Evolutionary conservation across 495 filamentous ascomycete species (phyloP).

Genomic region (Tuber melanosporum): DNA sequence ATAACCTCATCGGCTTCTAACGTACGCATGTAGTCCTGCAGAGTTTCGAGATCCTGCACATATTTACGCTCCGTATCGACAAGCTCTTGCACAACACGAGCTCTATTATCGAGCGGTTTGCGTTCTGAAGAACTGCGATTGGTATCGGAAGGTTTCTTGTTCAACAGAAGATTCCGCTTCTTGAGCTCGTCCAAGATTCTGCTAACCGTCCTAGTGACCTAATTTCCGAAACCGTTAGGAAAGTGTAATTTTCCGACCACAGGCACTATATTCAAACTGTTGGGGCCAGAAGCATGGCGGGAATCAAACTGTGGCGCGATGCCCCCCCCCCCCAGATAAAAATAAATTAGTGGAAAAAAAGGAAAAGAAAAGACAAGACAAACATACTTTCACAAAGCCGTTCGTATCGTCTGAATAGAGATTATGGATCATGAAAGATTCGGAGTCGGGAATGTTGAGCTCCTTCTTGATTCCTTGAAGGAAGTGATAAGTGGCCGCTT

Average conservation of each 20-base stretch:
- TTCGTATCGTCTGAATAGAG: conserved; percentile 90
- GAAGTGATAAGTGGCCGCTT: conserved; percentile 65
- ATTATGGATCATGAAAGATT: conserved; percentile 87
- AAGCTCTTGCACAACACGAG: conserved; percentile 82
- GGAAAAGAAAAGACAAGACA: conserved; percentile 1
- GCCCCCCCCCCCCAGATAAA: background rate
- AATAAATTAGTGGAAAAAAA: background rate
- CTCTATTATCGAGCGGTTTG: conserved; percentile 64
- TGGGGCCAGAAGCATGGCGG: background rate
- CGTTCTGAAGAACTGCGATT: conserved; percentile 48
- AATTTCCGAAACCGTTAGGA: conserved; percentile 17
- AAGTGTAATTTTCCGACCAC: conserved; percentile 6
- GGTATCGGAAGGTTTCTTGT: conserved; percentile 47
- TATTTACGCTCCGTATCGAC: conserved; percentile 94
- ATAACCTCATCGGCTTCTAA: conserved; percentile 81
- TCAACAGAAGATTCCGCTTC: conserved; percentile 60
- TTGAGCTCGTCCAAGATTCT: conserved; percentile 82
- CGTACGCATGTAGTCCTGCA: conserved; percentile 86
- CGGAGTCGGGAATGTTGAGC: conserved; percentile 65
- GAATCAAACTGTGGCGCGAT: background rate
- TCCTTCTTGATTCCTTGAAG: conserved; percentile 63
- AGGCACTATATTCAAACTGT: background rate
- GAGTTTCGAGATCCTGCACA: conserved; percentile 91
- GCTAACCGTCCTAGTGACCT: conserved; percentile 78
- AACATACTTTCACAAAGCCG: conserved; percentile 83